Conservation (phyloP, 148 eudicot species). For the Vaccinium vitisidaea region DNA sequence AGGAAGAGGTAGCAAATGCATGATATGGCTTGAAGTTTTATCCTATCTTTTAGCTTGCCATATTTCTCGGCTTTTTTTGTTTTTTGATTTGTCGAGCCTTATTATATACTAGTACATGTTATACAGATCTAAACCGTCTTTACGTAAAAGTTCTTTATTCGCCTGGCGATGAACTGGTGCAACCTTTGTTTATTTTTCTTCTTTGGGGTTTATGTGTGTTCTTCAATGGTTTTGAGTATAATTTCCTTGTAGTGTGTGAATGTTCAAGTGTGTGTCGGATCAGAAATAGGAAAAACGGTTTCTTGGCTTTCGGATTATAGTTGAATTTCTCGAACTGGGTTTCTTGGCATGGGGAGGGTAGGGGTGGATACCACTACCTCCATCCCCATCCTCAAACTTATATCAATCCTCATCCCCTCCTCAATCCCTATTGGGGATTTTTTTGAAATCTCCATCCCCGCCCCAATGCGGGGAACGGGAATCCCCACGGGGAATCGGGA, state of each 20-base stretch:
- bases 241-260: not conserved
- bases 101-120: not conserved
- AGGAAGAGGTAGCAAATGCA: conserved; percentile 39
- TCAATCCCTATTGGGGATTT: too few species aligned
- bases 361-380: too few species aligned
- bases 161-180: not conserved
- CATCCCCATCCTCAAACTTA: too few species aligned
- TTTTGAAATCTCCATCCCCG: too few species aligned
- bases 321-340: not conserved
- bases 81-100: not conserved
- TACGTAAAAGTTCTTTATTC: not conserved
- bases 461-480: too few species aligned
- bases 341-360: not conserved
- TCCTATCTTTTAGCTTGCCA: not conserved
- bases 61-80: not conserved
- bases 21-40: not conserved
- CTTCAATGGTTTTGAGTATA: not conserved
- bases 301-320: not conserved
- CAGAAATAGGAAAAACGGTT: not conserved
- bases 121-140: not conserved
- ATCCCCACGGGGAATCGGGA: too few species aligned
- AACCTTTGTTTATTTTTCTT: not conserved
- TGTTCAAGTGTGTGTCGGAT: not conserved
- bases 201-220: not conserved
- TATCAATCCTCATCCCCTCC: too few species aligned